phyloP scores from a whole-genome alignment of 73 alveolate genomes.

The Paramecium biaurelia region DNA sequence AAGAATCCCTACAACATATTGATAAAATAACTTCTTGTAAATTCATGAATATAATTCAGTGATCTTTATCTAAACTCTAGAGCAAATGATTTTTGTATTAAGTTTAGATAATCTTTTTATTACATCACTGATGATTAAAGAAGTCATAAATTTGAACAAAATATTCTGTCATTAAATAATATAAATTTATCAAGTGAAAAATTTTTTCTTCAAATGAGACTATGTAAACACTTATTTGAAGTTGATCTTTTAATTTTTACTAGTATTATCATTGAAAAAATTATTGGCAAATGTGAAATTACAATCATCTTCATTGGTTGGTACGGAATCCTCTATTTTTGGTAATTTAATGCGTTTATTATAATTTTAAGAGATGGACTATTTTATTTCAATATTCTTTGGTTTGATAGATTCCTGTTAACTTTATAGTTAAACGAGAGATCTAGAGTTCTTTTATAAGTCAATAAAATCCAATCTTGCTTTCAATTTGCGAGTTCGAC shows the following conservation, averaged over 20 bases:
- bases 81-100: not conserved
- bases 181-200: not conserved
- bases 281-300: not conserved
- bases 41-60: not conserved
- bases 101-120: not conserved
- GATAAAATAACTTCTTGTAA: too few species aligned
- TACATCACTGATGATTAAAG: not conserved
- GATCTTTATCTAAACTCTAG: not conserved
- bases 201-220: not conserved
- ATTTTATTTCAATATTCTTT: not conserved
- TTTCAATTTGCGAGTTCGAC: not conserved
- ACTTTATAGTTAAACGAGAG: not conserved
- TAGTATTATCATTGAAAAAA: not conserved
- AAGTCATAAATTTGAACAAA: not conserved
- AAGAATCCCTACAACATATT: too few species aligned
- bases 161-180: not conserved
- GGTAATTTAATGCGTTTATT: constrained; percentile 9
- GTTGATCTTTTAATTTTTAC: not conserved
- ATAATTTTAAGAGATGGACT: not conserved
- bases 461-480: not conserved
- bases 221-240: not conserved
- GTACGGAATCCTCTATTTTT: not conserved
- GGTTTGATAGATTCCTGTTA: not conserved
- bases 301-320: not conserved
- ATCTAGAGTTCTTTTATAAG: not conserved